A percentile compares a stretch with the other conserved stretches of the same genome.
Conservation (phyloP, 371 early-diverging fungal genomes). For the Mortierella sp. region DNA sequence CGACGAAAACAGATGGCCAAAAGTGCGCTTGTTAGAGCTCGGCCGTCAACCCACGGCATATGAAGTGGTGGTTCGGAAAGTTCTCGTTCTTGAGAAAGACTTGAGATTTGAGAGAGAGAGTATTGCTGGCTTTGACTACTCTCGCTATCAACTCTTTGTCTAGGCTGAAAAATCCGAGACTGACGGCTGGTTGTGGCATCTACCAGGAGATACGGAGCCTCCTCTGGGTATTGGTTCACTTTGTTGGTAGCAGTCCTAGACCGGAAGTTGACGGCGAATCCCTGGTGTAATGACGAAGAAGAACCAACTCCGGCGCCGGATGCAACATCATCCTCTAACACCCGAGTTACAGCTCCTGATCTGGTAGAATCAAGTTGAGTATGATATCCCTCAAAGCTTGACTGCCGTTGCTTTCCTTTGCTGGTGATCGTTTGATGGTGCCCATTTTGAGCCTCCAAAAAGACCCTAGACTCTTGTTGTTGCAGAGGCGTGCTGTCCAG, state of each 20-base stretch:
- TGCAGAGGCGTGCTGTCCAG: conserved; percentile 4
- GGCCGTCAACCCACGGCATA: conserved; percentile 55
- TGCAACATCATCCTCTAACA: background rate
- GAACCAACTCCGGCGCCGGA: conserved; percentile 9
- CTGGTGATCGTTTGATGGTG: background rate
- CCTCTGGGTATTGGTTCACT: background rate
- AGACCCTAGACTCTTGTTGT: background rate
- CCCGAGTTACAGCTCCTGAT: background rate
- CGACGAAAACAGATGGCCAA: conserved; percentile 53
- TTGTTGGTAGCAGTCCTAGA: background rate
- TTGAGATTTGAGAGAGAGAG: background rate
- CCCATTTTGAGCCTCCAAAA: background rate
- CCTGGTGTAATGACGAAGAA: conserved; percentile 8
- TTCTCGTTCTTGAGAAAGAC: background rate
- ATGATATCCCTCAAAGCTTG: conserved; percentile 3
- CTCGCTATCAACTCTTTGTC: conserved; percentile 27
- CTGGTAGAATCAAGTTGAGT: conserved; percentile 20
- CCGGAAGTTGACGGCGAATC: background rate
- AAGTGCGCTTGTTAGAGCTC: conserved; percentile 52
- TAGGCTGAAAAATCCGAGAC: conserved; percentile 17
- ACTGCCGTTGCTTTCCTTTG: conserved; percentile 18
- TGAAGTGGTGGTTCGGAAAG: conserved; percentile 12
- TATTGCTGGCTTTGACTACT: conserved; percentile 2
- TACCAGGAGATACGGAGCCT: background rate
- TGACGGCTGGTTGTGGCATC: conserved; percentile 11